Evolutionary conservation across 805 yeast genomes (phyloP).

Genomic region (Jamesozyma gamospora): DNA sequence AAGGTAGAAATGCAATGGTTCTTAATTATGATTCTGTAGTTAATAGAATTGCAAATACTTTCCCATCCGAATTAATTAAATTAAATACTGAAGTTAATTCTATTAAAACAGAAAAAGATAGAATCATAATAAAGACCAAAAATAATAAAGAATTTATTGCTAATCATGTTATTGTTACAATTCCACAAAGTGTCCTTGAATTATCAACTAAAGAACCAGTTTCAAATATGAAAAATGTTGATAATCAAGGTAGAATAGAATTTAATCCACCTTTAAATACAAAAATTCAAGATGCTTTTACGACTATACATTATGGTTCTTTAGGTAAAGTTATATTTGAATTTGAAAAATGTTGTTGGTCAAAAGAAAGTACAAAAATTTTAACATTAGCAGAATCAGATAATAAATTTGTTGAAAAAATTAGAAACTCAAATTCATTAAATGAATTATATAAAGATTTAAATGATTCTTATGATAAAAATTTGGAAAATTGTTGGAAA

Average conservation of each 20-base stretch:
- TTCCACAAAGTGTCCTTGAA: conserved; percentile 65
- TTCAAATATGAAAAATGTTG: conserved; percentile 3
- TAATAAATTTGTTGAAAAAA: conserved; percentile 9
- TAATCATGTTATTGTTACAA: conserved; percentile 59
- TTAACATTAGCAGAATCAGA: conserved; percentile 32
- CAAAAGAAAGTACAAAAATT: conserved; percentile 40
- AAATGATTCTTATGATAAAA: conserved; percentile 1
- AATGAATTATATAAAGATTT: conserved; percentile 7
- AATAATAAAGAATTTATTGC: conserved; percentile 30
- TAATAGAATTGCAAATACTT: conserved; percentile 32
- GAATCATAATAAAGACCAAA: conserved; percentile 28
- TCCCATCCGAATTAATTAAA: conserved; percentile 34
- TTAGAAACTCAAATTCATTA: conserved; percentile 15
- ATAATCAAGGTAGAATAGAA: conserved; percentile 35
- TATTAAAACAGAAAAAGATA: conserved; percentile 16
- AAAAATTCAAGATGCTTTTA: conserved; percentile 34
- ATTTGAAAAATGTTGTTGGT: conserved; percentile 57
- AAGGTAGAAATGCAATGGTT: conserved; percentile 71
- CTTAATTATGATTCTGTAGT: conserved; percentile 44
- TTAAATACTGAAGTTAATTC: conserved; percentile 36
- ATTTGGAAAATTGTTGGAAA: conserved; percentile 34
- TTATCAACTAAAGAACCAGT: no score
- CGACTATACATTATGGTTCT: conserved; percentile 49
- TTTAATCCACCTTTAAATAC: conserved; percentile 52
- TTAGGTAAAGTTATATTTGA: conserved; percentile 67